Conservation (phyloP, 495 filamentous ascomycete genomes). For the Xylaria bambusicola region DNA sequence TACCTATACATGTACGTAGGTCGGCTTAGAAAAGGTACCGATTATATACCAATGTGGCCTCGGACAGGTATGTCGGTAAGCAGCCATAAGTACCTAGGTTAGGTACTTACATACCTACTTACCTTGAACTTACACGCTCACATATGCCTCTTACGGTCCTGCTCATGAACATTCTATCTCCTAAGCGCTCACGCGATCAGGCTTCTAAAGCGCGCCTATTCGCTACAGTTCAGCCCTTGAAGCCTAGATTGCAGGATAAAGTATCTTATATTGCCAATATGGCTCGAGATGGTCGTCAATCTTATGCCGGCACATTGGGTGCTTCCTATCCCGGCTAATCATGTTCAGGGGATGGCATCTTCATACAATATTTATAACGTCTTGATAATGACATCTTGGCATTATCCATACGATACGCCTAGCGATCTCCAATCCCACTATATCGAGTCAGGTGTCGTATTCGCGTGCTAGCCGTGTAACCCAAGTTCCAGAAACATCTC, state of each 20-base stretch:
- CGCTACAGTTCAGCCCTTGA: neutral
- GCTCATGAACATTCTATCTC: neutral
- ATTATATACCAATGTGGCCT: no score
- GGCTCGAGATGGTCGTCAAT: conserved; percentile 14
- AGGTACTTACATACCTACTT: no score
- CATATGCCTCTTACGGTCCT: no score
- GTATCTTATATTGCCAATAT: conserved; percentile 8
- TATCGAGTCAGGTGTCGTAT: conserved; percentile 10
- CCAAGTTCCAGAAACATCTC: conserved; percentile 20
- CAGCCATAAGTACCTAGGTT: no score
- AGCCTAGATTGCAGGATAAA: conserved; percentile 11
- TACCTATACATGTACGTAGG: no score
- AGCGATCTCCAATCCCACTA: conserved; percentile 20
- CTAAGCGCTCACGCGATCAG: neutral
- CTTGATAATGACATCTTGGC: conserved; percentile 16
- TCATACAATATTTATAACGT: conserved; percentile 20
- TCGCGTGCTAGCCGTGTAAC: conserved; percentile 19
- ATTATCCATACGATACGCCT: conserved; percentile 21
- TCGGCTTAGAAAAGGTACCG: no score
- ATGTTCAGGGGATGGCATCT: no score
- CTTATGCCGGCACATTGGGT: conserved; percentile 26
- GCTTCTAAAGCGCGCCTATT: neutral
- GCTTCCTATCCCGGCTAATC: conserved; percentile 30
- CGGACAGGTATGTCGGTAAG: no score
- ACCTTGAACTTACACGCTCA: no score